These are phyloP conservation scores for Diospyros lotus DNA, from an alignment of 148 eudicot genomes.

Conservation along the genomic window DNA sequence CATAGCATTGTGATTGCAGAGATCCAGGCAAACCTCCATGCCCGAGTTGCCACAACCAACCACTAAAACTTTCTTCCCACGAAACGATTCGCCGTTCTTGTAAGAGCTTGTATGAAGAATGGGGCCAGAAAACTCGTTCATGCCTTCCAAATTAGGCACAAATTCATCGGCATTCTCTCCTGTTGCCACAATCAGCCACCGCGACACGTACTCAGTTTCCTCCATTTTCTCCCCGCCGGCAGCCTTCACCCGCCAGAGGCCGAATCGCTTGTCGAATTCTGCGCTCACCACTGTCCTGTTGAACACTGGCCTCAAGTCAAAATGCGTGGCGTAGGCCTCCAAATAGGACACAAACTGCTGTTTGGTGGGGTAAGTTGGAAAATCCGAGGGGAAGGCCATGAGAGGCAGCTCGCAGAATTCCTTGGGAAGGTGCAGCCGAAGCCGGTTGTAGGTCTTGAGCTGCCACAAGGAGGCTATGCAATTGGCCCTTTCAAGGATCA, in stretches of 20 bases:
- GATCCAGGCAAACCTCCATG: constrained; percentile 75
- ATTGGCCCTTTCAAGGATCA: constrained; percentile 45
- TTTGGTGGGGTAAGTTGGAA: constrained; percentile 61
- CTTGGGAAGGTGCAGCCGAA: constrained; percentile 64
- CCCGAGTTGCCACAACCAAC: constrained; percentile 86
- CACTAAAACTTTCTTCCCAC: constrained; percentile 47
- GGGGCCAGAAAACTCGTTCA: constrained; percentile 32
- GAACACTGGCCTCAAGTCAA: constrained; percentile 35
- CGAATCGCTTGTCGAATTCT: constrained; percentile 25
- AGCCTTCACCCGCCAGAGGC: constrained; percentile 40
- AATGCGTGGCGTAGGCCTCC: constrained; percentile 35
- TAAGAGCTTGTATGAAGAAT: constrained; percentile 53
- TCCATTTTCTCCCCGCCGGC: constrained; percentile 6
- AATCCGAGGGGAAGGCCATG: constrained; percentile 42
- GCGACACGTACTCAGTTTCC: constrained; percentile 36
- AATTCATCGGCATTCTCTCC: constrained; percentile 66
- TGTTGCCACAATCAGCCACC: constrained; percentile 62
- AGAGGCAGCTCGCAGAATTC: constrained; percentile 52
- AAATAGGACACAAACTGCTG: constrained; percentile 53
- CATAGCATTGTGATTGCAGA: constrained; percentile 52
- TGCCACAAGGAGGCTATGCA: constrained; percentile 70
- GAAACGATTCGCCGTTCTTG: constrained; percentile 41
- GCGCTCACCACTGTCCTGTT: constrained; percentile 35
- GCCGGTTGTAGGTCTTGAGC: constrained; percentile 54
- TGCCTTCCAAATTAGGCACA: constrained; percentile 42